Evolutionary conservation across 2,329 filamentous ascomycete genomes (phyloP), one percentile per base, ranked within the genome.

Genomic region (Pyrenophora tritici-repentis): DNA sequence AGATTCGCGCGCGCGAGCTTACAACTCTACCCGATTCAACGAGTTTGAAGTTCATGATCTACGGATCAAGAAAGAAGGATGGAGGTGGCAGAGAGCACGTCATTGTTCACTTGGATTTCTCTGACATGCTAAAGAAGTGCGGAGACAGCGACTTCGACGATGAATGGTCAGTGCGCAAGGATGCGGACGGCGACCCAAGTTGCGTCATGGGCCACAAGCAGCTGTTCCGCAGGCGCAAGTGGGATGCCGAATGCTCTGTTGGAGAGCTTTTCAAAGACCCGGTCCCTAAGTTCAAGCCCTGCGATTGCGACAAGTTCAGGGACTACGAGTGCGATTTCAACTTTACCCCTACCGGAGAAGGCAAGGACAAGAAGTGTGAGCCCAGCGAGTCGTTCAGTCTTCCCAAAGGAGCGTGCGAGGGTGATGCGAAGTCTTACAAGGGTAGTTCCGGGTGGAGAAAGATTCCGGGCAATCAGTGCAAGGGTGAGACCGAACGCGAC

Each of bases 241-340:
- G 91, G 70, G 83, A 90, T 62, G 88, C 89, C 14, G 85, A 96
- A 54, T 99, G 95, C 75, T 96, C 97, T 71, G 82, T 97, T 62
- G 89, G 90, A 63, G 81, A 89, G 53, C 85, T 93, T 45, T 97
- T 96, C 77, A 86, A 91, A 67, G 89, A 94, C 56, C 86, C 89
- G 0, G 75, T 83, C 29, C 84, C 88, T 1, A 78, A 86, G 54
- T 87, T 83, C 22, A 84, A 90, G 63, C 75, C 85, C 39, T 99
- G 94, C 78, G 85, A 90, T 34, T 99, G 94, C 74, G 86, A 86
- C 0, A 84, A 88, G 50, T 79, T 81, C 29, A 55, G 63, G 16
- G 95, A 99, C 72, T 99, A 96, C 71, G 94, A 99, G 75, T 99
- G 94, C 72, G 93, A 97, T 70, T 96, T 89, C 79, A 95, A 96